These are phyloP conservation scores for Magnaporthiopsis rhizophila DNA, from an alignment of 2,329 filamentous ascomycete species.

Conservation along the genomic window DNA sequence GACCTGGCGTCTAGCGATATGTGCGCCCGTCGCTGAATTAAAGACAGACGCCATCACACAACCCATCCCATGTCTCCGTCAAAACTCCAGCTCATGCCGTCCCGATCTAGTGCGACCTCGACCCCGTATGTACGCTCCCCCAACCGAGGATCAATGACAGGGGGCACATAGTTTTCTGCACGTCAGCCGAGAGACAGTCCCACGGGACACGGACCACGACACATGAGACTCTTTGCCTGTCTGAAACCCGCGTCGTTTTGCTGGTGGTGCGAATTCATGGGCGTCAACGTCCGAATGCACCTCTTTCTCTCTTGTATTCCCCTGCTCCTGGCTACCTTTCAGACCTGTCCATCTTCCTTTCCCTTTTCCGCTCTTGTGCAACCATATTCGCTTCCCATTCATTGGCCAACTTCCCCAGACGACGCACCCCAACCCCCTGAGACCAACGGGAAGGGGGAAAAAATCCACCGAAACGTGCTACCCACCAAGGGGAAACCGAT, in stretches of 20 bases:
- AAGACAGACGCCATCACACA: neutral
- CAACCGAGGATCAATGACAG: neutral
- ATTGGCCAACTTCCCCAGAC: neutral
- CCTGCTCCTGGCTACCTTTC: neutral
- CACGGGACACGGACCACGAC: neutral
- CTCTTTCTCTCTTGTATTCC: neutral
- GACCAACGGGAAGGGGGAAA: neutral
- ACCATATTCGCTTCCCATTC: neutral
- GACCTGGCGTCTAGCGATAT: neutral
- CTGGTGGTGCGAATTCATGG: neutral
- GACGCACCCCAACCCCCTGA: neutral
- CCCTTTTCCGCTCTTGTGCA: neutral
- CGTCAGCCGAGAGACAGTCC: neutral
- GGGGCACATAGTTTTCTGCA: neutral
- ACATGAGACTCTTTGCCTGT: neutral
- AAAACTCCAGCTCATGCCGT: neutral
- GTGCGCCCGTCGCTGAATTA: neutral
- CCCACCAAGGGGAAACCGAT: neutral
- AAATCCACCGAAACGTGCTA: neutral
- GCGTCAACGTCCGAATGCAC: neutral
- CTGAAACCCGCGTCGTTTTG: neutral
- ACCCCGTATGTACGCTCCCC: neutral
- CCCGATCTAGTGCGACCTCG: neutral
- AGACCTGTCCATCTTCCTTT: neutral
- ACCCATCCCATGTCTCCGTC: neutral